Evolutionary conservation across 495 filamentous ascomycete species (phyloP).

Genomic region (Pyrenula aspistea): DNA sequence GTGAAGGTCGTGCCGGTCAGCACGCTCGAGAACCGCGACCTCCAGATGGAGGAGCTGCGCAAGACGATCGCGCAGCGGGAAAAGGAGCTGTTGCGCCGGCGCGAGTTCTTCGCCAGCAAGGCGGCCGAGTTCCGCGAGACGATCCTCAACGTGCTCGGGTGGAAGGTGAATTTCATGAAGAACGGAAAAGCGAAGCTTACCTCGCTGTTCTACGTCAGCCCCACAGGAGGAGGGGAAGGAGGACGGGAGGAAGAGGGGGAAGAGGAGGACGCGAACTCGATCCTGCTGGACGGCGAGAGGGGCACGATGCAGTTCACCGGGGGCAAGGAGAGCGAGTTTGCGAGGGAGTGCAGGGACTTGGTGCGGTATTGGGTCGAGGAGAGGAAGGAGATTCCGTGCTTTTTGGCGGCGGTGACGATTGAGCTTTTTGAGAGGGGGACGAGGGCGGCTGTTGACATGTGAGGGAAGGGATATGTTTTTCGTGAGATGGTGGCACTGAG

Average conservation of each 20-base stretch:
- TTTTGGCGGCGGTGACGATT: constrained; percentile 77
- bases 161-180: constrained; percentile 84
- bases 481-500: no score
- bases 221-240: constrained; percentile 42
- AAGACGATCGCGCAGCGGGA: constrained; percentile 67
- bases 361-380: constrained; percentile 92
- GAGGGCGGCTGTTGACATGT: no score
- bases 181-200: constrained; percentile 86
- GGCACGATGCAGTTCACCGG: constrained; percentile 96
- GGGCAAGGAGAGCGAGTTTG: constrained; percentile 77
- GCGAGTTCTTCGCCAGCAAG: constrained; percentile 81
- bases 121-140: constrained; percentile 88
- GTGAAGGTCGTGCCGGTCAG: constrained; percentile 57
- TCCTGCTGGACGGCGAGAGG: constrained; percentile 92
- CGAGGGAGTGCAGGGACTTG: constrained; percentile 64
- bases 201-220: constrained; percentile 58
- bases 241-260: constrained; percentile 48
- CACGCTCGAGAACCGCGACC: constrained; percentile 57
- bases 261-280: constrained; percentile 61
- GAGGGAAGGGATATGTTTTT: no score
- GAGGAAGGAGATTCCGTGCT: constrained; percentile 80
- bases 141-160: constrained; percentile 77
- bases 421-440: constrained; percentile 84
- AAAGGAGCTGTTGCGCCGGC: constrained; percentile 73
- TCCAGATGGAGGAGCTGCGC: constrained; percentile 60